phyloP scores from a whole-genome alignment of 345 rosid species.

The Aegle marmelos region DNA sequence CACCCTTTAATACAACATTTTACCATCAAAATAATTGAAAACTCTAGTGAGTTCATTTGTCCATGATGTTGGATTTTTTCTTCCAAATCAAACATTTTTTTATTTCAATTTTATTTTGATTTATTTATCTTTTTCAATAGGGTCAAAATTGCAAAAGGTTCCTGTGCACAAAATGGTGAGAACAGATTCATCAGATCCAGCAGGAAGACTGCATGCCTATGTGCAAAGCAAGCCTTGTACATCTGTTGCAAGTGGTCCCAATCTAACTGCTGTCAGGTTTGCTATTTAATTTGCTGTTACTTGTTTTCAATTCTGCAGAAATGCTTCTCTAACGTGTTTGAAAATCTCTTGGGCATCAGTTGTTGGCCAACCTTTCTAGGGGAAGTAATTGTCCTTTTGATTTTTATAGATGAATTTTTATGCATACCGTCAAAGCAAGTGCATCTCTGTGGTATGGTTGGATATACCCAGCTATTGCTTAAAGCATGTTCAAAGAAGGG shows the following conservation, averaged over 20 bases:
- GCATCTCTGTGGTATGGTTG: background rate
- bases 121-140: constrained; percentile 26
- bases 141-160: constrained; percentile 61
- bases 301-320: background rate
- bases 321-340: background rate
- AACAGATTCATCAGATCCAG: constrained; percentile 83
- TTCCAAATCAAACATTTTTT: constrained; percentile 20
- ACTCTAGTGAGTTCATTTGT: constrained; percentile 1
- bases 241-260: constrained; percentile 37
- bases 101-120: no score
- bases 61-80: constrained; percentile 3
- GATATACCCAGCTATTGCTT: background rate
- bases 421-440: background rate
- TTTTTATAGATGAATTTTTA: background rate
- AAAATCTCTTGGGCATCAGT: background rate
- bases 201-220: constrained; percentile 90
- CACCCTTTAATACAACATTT: background rate
- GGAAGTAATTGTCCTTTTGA: background rate
- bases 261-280: constrained; percentile 72
- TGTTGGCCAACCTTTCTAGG: background rate
- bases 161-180: constrained; percentile 87
- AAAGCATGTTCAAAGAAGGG: background rate
- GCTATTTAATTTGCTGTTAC: background rate
- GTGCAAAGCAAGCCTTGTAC: constrained; percentile 48
- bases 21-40: background rate